Percentiles rank a stretch among this genome's conserved stretches.
phyloP scores from a whole-genome alignment of 306 rosid species.

The Prunus dulcis region DNA sequence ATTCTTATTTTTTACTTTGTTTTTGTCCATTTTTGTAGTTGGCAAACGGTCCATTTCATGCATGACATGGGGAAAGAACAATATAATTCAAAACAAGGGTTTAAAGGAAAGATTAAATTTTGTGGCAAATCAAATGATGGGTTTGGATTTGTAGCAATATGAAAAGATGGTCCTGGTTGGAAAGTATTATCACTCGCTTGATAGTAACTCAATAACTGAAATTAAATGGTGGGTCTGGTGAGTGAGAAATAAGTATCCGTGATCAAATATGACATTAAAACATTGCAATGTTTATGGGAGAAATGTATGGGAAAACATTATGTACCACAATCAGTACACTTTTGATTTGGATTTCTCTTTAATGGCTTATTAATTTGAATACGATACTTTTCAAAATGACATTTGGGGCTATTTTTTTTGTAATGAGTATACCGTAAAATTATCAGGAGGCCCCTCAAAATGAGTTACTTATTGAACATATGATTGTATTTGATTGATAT shows the following conservation, averaged over 20 bases:
- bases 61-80: background rate
- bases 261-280: background rate
- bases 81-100: background rate
- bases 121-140: background rate
- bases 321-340: no score
- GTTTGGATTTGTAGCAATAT: background rate
- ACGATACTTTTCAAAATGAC: no score
- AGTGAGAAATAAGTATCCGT: background rate
- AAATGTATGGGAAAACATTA: background rate
- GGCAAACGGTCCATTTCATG: background rate
- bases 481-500: no score
- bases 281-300: background rate
- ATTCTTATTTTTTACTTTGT: background rate
- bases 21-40: background rate
- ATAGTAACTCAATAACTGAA: background rate
- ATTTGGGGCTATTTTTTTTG: no score
- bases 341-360: no score
- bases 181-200: background rate
- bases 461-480: no score
- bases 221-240: background rate
- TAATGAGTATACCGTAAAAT: no score
- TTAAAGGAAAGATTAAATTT: background rate
- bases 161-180: background rate
- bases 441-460: rapidly evolving
- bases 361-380: no score